Conservation (phyloP, 768 basidiomycete genomes). For the Suillus americanus region DNA sequence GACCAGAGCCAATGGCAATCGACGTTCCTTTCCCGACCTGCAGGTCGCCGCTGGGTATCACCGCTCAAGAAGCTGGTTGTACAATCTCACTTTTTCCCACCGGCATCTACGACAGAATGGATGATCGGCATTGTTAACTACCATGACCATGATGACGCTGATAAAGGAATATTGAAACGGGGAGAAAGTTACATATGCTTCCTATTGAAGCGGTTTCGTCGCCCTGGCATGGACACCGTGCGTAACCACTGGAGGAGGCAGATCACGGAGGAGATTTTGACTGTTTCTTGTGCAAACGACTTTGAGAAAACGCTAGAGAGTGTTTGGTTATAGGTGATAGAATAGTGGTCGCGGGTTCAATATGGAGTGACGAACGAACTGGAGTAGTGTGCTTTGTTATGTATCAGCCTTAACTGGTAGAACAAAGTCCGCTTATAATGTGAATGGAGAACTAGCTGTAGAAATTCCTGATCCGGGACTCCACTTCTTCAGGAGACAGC, state of each 20-base stretch:
- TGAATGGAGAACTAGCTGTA: conserved; percentile 36
- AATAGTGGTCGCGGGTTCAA: neutral
- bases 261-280: neutral
- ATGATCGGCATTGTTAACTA: conserved; percentile 3
- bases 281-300: neutral
- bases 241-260: conserved; percentile 2
- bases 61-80: conserved; percentile 3
- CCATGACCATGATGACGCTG: neutral
- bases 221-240: neutral
- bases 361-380: neutral
- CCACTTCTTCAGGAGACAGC: conserved; percentile 71
- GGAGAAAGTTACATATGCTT: conserved; percentile 4
- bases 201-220: neutral
- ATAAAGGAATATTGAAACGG: neutral
- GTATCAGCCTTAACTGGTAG: neutral
- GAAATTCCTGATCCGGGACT: conserved; percentile 63
- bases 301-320: neutral
- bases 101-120: conserved; percentile 5
- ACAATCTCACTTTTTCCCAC: neutral
- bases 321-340: neutral
- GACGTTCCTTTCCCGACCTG: conserved; percentile 1
- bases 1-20: neutral
- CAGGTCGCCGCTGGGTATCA: neutral
- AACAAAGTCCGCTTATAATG: neutral
- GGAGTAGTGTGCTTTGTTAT: neutral